Base-by-base conservation (phyloP, 176 grass and related monocot genomes). In the Aechmea fasciata region DNA sequence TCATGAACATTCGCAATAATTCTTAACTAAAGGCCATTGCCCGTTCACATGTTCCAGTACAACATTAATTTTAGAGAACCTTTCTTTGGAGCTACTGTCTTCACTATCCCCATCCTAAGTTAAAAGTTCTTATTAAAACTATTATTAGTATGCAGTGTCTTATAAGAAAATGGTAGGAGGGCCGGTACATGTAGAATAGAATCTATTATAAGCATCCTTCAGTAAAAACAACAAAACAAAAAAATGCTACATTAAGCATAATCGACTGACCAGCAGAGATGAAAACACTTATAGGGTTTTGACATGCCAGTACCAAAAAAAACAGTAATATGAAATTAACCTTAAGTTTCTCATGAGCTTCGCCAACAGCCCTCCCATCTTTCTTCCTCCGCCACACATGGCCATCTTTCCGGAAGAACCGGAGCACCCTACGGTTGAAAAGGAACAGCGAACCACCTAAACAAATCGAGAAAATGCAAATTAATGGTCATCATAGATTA, bases 321-420 rank as follows among this genome's bases (percentile, higher is more conserved):
- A 74, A 50, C 29, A 10, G 24, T 5, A 15, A 57, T 20, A 25
- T 15, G 12, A 51, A 73, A 68, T 26, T 73, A 85, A 97, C 94
- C 89, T 97, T 97, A 49, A 97, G 77, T 59, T 88, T 69, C 50
- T 97, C 94, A 52, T 97, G 94, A 73, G 94, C 94, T 82, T 97
- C 94, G 10, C 89, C 89, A 25, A 90, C 87, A 57, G 84, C 87
- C 83, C 87, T 87, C 64, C 94, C 94, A 52, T 97, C 89, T 71
- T 82, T 92, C 72, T 97, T 97, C 81, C 82, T 90, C 62, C 94
- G 79, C 94, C 94, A 97, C n/a, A 65, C 70, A 92, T 93, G 75
- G 9, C 94, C 94, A 79, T 97, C 94, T 83, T 79, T 90, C 51
- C 94, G 89, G 55, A 97, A 97, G 88, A 81, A 93, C n/a, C 94